Base-by-base conservation (phyloP, 768 basidiomycete species). In the Ramaria rubella region DNA sequence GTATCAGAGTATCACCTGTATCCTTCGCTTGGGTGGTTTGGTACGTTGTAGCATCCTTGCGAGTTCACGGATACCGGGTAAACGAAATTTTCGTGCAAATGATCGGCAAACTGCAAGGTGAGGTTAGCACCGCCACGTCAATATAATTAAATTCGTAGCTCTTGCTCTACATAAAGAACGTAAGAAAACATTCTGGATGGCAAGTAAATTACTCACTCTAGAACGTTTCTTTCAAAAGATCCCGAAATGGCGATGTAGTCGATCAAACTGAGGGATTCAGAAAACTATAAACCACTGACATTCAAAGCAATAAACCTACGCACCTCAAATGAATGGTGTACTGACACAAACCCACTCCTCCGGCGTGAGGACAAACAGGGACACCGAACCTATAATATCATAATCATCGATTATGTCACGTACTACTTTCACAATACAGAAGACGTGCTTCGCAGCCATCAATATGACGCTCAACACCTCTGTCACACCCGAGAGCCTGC, bases 191-290 rank as follows among this genome's bases (percentile, higher is more conserved):
- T 17, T 45, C 43, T 9, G 19, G 43, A 19, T 45, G 3, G 44
- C 15, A 21, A 23, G 19, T 19, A 17, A 4, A 21, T 40, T 30
- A n/a, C 71, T 29, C 58, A 75, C 70, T 92, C 94, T 38, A 97
- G 83, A 4, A 96, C 94, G 67, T 97, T 96, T 49, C 89, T 81
- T 62, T 94, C 92, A 85, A 94, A 94, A 19, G 85, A 80, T 2
- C 93, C 94, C 1, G 93, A 94, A 54, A 97, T 76, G 59, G 81
- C 82, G 62, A 98, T 89, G 66, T 94, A 97, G 71, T 98, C 94
- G 67, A 97, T 96, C 63, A 96, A 71, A 55, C 87, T 87, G 64
- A 24, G 38, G 59, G 21, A 9, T 7, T 50, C 17, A 9, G 46
- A 5, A 8, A 9, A 3, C 5, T 38, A 36, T 34, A 24, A 40